Evolutionary conservation across 768 basidiomycete genomes (phyloP).

Genomic region (Boletus rubescentipes): DNA sequence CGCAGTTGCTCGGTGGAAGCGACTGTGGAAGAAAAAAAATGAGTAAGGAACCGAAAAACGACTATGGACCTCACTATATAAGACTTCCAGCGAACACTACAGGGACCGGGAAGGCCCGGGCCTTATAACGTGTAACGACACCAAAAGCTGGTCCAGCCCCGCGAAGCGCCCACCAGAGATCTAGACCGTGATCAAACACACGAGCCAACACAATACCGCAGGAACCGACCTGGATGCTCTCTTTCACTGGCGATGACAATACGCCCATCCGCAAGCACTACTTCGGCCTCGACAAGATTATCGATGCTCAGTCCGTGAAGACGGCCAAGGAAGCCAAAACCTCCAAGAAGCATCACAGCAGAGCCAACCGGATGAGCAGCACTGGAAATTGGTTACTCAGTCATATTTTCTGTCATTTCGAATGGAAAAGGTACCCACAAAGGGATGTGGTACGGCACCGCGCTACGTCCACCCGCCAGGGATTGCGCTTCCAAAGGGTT

Average conservation of each 20-base stretch:
- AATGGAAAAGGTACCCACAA: constrained; percentile 48
- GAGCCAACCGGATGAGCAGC: constrained; percentile 80
- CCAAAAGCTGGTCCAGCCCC: constrained; percentile 84
- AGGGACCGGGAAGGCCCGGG: constrained; percentile 84
- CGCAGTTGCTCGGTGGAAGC: constrained; percentile 84
- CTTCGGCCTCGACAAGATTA: constrained; percentile 87
- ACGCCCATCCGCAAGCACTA: constrained; percentile 88
- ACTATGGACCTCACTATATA: constrained; percentile 65
- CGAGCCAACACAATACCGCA: neutral
- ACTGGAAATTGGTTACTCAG: constrained; percentile 37
- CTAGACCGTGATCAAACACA: constrained; percentile 36
- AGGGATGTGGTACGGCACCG: constrained; percentile 78
- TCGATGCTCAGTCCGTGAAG: constrained; percentile 86
- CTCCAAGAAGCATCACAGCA: constrained; percentile 79
- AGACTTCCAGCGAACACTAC: constrained; percentile 91
- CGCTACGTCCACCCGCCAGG: constrained; percentile 46
- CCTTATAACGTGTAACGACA: constrained; percentile 86
- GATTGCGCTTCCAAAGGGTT: constrained; percentile 63
- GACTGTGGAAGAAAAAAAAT: constrained; percentile 44
- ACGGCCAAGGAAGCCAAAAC: constrained; percentile 86
- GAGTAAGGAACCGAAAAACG: neutral
- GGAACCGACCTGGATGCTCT: constrained; percentile 59
- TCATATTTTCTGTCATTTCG: neutral
- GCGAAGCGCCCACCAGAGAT: constrained; percentile 86
- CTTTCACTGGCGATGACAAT: constrained; percentile 75